Conservation (phyloP, 2,329 filamentous ascomycete genomes). For the Talaromyces pinophilus region DNA sequence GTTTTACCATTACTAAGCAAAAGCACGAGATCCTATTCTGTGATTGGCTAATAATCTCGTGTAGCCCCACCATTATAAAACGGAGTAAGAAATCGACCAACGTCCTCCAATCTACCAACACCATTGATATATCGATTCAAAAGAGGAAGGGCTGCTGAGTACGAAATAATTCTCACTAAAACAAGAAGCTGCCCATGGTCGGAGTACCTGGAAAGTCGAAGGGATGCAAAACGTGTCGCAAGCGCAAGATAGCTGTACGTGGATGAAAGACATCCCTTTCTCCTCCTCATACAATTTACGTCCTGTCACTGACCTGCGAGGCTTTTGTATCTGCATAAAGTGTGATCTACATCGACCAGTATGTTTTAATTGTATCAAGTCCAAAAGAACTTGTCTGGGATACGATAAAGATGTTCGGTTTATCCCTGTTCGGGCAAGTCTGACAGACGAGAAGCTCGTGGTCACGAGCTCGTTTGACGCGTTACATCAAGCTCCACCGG, state of each 20-base stretch:
- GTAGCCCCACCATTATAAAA: neutral
- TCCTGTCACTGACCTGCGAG: neutral
- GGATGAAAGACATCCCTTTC: neutral
- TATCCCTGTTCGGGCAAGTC: constrained; percentile 29
- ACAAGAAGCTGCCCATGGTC: constrained; percentile 26
- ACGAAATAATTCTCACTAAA: neutral
- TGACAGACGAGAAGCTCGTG: constrained; percentile 24
- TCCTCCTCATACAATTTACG: neutral
- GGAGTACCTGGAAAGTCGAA: constrained; percentile 31
- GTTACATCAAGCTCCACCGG: neutral
- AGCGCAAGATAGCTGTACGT: constrained; percentile 32
- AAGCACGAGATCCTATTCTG: neutral
- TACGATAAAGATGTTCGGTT: constrained; percentile 35
- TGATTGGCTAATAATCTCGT: neutral
- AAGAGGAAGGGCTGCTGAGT: too few relatives aligned
- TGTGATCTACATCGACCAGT: constrained; percentile 34
- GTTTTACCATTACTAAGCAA: neutral
- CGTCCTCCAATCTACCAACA: neutral
- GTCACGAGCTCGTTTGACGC: constrained; percentile 19
- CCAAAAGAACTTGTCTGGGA: constrained; percentile 34
- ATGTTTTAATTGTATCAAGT: constrained; percentile 35
- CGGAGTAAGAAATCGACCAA: neutral
- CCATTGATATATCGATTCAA: neutral
- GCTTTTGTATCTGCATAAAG: constrained; percentile 24
- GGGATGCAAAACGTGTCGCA: constrained; percentile 32